Percentiles rank a stretch among this genome's conserved stretches.
phyloP scores from a whole-genome alignment of 1,284 basidiomycete genomes.

The Marasmius tenuissimus region DNA sequence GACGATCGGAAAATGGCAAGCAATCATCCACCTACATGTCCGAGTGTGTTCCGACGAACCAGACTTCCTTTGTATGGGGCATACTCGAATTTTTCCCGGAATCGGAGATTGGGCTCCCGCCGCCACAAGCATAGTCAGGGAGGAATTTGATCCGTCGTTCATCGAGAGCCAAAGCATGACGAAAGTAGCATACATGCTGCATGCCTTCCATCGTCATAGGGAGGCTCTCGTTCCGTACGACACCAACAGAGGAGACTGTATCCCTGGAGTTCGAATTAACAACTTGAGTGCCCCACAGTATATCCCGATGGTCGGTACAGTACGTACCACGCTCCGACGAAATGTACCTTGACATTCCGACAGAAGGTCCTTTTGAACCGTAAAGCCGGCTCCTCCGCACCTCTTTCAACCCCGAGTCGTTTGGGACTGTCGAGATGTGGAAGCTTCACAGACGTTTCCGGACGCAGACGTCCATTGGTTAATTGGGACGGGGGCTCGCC shows the following conservation, averaged over 20 bases:
- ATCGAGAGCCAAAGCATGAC: slow-evolving; percentile 24
- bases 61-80: slow-evolving; percentile 23
- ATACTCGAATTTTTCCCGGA: slow-evolving; percentile 2
- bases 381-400: background rate
- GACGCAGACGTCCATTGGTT: slow-evolving; percentile 8
- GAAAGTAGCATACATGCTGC: slow-evolving; percentile 18
- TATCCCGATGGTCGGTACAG: background rate
- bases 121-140: slow-evolving; percentile 8
- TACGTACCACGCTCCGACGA: slow-evolving; percentile 35
- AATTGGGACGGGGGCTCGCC: background rate
- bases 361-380: slow-evolving; percentile 29
- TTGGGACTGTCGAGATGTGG: slow-evolving; percentile 25
- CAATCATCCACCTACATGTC: slow-evolving; percentile 18
- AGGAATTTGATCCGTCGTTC: slow-evolving; percentile 19
- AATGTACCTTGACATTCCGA: slow-evolving; percentile 29
- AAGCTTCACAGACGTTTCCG: background rate
- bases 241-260: slow-evolving; percentile 30
- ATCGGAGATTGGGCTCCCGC: background rate
- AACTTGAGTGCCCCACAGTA: background rate
- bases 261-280: slow-evolving; percentile 32
- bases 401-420: slow-evolving; percentile 32
- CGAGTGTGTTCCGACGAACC: slow-evolving; percentile 24
- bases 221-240: slow-evolving; percentile 9
- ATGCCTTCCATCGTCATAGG: slow-evolving; percentile 9
- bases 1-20: background rate